Evolutionary conservation across 2,329 filamentous ascomycete genomes (phyloP).

Genomic region (Aspergillus glaucus): DNA sequence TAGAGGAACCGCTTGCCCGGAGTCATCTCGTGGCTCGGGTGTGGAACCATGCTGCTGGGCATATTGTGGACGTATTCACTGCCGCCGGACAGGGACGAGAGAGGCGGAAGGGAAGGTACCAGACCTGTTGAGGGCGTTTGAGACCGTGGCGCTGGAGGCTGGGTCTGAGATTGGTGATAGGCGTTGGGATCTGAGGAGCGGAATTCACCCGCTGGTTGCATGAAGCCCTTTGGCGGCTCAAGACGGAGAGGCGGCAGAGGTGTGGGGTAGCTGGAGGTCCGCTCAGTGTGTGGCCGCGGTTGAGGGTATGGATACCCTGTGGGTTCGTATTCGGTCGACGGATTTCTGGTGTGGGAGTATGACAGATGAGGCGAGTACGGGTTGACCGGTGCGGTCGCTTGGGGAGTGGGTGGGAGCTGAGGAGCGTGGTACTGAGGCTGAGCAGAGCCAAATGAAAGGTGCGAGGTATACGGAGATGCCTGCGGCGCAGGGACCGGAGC

Average conservation of each 20-base stretch:
- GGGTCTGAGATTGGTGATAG: slow-evolving; percentile 34
- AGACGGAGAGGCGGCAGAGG: slow-evolving; percentile 22
- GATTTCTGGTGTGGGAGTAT: slow-evolving; percentile 28
- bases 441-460: slow-evolving; percentile 37
- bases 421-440: slow-evolving; percentile 39
- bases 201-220: slow-evolving; percentile 28
- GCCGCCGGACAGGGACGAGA: slow-evolving; percentile 22
- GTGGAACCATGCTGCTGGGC: slow-evolving; percentile 17
- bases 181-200: slow-evolving; percentile 33
- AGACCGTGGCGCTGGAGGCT: slow-evolving; percentile 14
- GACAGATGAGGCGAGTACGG: slow-evolving; percentile 30
- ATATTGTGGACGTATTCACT: slow-evolving; percentile 14
- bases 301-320: slow-evolving; percentile 16
- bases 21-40: slow-evolving; percentile 17
- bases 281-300: slow-evolving; percentile 15
- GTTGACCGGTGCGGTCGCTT: slow-evolving; percentile 26
- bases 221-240: slow-evolving; percentile 18
- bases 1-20: slow-evolving; percentile 24
- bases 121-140: slow-evolving; percentile 27
- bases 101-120: slow-evolving; percentile 31
- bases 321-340: slow-evolving; percentile 30
- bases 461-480: slow-evolving; percentile 29
- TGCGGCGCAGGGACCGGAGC: slow-evolving; percentile 19
- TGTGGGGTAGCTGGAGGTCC: slow-evolving; percentile 20
- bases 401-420: slow-evolving; percentile 38